Evolutionary conservation across 441 rosid species (phyloP).

Genomic region (Pelargonium fulgidum): DNA sequence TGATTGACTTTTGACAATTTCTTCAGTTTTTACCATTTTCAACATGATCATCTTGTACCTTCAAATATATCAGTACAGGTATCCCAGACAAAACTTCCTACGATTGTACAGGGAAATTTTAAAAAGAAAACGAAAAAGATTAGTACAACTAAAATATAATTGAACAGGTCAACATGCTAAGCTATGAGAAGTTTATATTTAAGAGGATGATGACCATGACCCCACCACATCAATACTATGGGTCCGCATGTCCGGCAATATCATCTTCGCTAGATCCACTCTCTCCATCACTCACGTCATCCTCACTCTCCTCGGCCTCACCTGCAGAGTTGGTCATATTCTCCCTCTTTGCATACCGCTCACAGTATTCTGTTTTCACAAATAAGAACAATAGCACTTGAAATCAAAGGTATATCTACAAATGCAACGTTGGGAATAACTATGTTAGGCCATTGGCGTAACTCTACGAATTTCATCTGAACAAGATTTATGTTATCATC

Average conservation of each 20-base stretch:
- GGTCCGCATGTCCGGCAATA: slow-evolving; percentile 50
- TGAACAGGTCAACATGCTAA: not conserved
- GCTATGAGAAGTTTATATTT: no score
- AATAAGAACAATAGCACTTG: slow-evolving; percentile 8
- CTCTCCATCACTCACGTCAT: slow-evolving; percentile 40
- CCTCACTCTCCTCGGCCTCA: slow-evolving; percentile 36
- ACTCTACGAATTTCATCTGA: not conserved
- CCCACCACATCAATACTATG: slow-evolving; percentile 20
- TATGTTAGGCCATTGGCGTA: not conserved
- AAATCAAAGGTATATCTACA: not conserved
- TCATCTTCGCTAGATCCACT: slow-evolving; percentile 47
- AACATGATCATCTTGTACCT: not conserved
- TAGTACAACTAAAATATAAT: slow-evolving; percentile 3
- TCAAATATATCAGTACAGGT: slow-evolving; percentile 5
- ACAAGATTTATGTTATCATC: not conserved
- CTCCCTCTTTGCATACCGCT: slow-evolving; percentile 51
- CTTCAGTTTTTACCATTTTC: not conserved
- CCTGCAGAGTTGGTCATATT: slow-evolving; percentile 26
- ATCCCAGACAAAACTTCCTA: not conserved
- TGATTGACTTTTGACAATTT: not conserved
- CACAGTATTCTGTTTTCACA: slow-evolving; percentile 45
- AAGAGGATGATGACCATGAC: no score
- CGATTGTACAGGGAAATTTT: not conserved
- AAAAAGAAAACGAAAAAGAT: not conserved
- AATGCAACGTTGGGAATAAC: not conserved